These are phyloP conservation scores for Ricinus communis DNA, from an alignment of 345 rosid species.

Conservation along the genomic window DNA sequence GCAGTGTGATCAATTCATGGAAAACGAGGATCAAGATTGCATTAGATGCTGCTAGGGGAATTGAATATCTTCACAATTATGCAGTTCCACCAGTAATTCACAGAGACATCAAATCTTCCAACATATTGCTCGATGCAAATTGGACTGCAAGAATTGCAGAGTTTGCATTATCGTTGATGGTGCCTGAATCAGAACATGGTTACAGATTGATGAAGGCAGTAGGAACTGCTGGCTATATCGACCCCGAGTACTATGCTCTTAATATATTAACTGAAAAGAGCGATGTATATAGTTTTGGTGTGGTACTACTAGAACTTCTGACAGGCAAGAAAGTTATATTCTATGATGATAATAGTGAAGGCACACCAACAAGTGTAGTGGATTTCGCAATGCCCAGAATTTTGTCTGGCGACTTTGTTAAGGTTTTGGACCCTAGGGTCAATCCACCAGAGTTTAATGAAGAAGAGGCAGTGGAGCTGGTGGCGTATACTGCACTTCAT, in stretches of 20 bases:
- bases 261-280: conserved; percentile 75
- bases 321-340: conserved; percentile 76
- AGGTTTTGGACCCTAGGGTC: conserved; percentile 57
- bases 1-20: conserved; percentile 76
- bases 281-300: conserved; percentile 83
- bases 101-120: conserved; percentile 79
- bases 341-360: conserved; percentile 40
- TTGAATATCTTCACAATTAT: conserved; percentile 76
- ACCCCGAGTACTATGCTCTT: conserved; percentile 70
- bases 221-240: conserved; percentile 82
- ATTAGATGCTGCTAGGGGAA: conserved; percentile 78
- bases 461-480: conserved; percentile 75
- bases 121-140: conserved; percentile 62
- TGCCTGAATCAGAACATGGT: conserved; percentile 41
- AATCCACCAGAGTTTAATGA: conserved; percentile 52
- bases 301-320: conserved; percentile 69
- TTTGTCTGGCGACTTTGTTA: conserved; percentile 38
- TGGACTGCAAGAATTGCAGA: conserved; percentile 80
- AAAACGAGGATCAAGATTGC: conserved; percentile 77
- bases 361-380: conserved; percentile 55
- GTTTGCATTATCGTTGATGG: conserved; percentile 74
- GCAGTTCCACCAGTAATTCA: conserved; percentile 84
- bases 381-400: conserved; percentile 70
- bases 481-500: conserved; percentile 71
- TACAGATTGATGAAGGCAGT: conserved; percentile 56